phyloP scores from a whole-genome alignment of 2,329 filamentous ascomycete species.

The Pseudocercospora fijiensis region DNA sequence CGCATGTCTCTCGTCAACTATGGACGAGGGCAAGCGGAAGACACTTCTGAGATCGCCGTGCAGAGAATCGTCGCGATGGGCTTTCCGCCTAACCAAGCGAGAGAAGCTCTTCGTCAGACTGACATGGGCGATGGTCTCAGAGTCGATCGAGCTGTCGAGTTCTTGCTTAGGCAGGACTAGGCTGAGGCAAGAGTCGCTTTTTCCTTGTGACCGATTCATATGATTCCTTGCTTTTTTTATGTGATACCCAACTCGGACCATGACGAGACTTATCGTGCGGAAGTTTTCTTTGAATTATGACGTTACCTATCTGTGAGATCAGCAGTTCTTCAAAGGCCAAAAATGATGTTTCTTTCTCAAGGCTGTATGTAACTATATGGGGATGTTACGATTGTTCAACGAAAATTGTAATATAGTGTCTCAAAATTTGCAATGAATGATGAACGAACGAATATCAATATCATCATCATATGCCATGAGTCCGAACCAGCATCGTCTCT shows the following conservation, averaged over 20 bases:
- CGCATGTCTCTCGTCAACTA: slow-evolving; percentile 21
- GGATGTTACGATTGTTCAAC: too few relatives aligned
- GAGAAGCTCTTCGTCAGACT: slow-evolving; percentile 58
- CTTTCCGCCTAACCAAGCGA: slow-evolving; percentile 56
- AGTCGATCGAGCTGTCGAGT: slow-evolving; percentile 57
- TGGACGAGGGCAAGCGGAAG: slow-evolving; percentile 26
- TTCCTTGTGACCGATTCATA: too few relatives aligned
- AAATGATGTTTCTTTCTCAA: too few relatives aligned
- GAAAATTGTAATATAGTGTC: too few relatives aligned
- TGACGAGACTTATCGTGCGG: background rate
- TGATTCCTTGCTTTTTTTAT: background rate
- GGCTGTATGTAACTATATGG: too few relatives aligned
- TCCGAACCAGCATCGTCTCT: background rate
- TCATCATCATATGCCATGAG: too few relatives aligned
- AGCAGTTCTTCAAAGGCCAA: too few relatives aligned
- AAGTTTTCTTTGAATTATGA: background rate
- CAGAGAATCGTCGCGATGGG: slow-evolving; percentile 60
- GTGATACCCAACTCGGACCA: background rate
- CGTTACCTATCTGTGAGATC: too few relatives aligned
- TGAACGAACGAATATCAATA: too few relatives aligned
- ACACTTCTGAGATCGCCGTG: slow-evolving; percentile 57
- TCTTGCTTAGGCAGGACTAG: slow-evolving; percentile 47
- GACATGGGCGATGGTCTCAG: slow-evolving; percentile 61
- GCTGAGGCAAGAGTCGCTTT: background rate
- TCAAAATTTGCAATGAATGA: too few relatives aligned